Base-by-base conservation (phyloP, 306 rosid genomes). In the Lathyrus sativus region DNA sequence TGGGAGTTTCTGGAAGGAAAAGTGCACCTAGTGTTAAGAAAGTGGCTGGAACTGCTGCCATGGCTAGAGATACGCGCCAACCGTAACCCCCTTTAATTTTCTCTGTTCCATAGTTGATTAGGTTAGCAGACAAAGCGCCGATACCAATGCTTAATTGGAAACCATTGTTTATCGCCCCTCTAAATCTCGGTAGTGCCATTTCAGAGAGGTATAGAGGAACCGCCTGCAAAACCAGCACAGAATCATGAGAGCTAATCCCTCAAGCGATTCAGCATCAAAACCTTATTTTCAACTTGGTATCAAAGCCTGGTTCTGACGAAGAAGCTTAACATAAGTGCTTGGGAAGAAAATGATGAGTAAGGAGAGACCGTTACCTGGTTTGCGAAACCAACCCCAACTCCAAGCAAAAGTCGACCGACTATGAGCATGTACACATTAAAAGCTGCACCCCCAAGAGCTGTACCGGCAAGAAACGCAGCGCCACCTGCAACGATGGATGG, bases 1-100 rank as follows among this genome's bases (percentile, higher is more conserved):
- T 91, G 68, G 97, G 97, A 12, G 95, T 91, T 73, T 91, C 95
- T 3, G 97, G 92, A 19, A 91, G 89, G 84, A 88, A 88, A 33
- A 91, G 17, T 37, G 97, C 84, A 1, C 96, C 96, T 1, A 87
- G 18, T 33, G 93, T 87, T 53, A 89, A 74, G 55, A 85, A 12
- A 72, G 81, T 42, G 44, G 93, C 93, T 17, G 93, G 93, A 42
- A 89, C 68, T 7, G 86, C 91, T 1, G 96, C 93, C 82, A 89
- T n/a, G 74, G 86, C 85, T 39, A 89, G 76, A 33, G 96, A 89
- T 51, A 87, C 46, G 12, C 91, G 83, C 96, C 96, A 89, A 19
- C 96, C 92, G 64, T 79, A 81, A 6, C 92, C 82, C 7, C 73
- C 85, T 77, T 85, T 15, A 67, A 89, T 87, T 82, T 81, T 87